Base-by-base conservation (phyloP, 2,329 filamentous ascomycete genomes). In the Nemania serpens region DNA sequence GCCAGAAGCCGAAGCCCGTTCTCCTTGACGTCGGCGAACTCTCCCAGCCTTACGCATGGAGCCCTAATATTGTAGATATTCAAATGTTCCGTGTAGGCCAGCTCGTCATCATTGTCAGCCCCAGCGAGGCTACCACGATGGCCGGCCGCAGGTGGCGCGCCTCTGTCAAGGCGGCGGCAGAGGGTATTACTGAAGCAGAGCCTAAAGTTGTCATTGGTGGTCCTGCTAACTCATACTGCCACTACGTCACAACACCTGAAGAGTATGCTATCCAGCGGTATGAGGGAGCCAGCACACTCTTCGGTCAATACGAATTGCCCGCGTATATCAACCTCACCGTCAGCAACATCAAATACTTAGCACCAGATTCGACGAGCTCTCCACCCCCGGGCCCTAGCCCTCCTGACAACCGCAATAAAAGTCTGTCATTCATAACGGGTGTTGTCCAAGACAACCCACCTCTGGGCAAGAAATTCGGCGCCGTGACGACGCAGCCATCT, bases 251-350 rank as follows among this genome's bases (percentile, higher is more conserved):
- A 1, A 94, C 92, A 0, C 84, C 87, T 29, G 91, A 96, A 74
- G 91, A 96, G 75, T 96, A 95, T 74, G 77, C 79, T 12, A 81
- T 95, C 47, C 94, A 97, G 77, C 88, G 94, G 10, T 97, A 97
- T 76, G 94, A 98, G 77, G 94, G 93, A n/a, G 94, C 91, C 0
- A 94, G 90, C 6, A 98, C 94, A 0, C 85, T 98, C 2, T 95
- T 91, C 73, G 94, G 94, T 0, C 90, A 84, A 2, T 87, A 93
- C 74, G 91, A 92, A 0, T 83, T 97, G 11, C 86, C 90, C 37
- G 94, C 93, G 0, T 95, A 95, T 78, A 91, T 97, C 77, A 93
- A 96, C 74, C 81, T 94, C 45, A 93, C 91, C 0, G 80, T 93
- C n/a, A 82, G 81, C 37, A 86, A 89, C 73, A 84, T 95, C 3